Evolutionary conservation across 257 asterid genomes (phyloP).

Genomic region (Rehmannia glutinosa): DNA sequence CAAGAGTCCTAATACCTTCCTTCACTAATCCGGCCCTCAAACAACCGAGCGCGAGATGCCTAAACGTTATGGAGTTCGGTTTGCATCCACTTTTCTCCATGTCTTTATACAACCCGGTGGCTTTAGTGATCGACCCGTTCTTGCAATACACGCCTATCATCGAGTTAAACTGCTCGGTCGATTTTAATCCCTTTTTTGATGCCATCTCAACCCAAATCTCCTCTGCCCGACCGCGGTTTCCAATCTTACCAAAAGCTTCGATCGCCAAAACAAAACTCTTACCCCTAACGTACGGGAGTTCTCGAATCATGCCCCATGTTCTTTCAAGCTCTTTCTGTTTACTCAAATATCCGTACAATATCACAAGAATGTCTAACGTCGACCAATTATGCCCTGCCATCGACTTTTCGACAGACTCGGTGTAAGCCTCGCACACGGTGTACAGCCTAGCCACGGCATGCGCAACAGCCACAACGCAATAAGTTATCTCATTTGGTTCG

Average conservation of each 20-base stretch:
- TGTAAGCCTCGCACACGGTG: slow-evolving; percentile 69
- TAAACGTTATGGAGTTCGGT: slow-evolving; percentile 71
- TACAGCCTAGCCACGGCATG: slow-evolving; percentile 85
- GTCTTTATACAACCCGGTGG: slow-evolving; percentile 71
- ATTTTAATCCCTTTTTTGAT: slow-evolving; percentile 52
- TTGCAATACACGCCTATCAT: slow-evolving; percentile 73
- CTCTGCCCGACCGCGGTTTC: slow-evolving; percentile 66
- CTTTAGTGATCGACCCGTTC: slow-evolving; percentile 70
- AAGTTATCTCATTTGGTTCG: slow-evolving; percentile 78
- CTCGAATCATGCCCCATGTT: slow-evolving; percentile 53
- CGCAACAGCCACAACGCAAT: slow-evolving; percentile 71
- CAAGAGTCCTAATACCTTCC: slow-evolving; percentile 65
- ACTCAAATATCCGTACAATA: slow-evolving; percentile 63
- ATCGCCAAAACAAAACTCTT: slow-evolving; percentile 70
- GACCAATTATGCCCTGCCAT: slow-evolving; percentile 85
- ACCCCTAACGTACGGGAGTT: slow-evolving; percentile 46
- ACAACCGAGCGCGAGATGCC: slow-evolving; percentile 88
- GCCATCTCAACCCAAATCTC: slow-evolving; percentile 64
- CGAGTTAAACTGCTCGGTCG: slow-evolving; percentile 68
- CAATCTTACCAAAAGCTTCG: slow-evolving; percentile 76
- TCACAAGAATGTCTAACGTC: slow-evolving; percentile 63
- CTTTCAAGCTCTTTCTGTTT: slow-evolving; percentile 56
- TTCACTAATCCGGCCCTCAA: slow-evolving; percentile 64
- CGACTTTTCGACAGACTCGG: slow-evolving; percentile 50
- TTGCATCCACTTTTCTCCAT: slow-evolving; percentile 68